A percentile compares a stretch with the other conserved stretches of the same genome.
phyloP scores from a whole-genome alignment of 192 early-diverging fungal species.

The Dispira parvispora region DNA sequence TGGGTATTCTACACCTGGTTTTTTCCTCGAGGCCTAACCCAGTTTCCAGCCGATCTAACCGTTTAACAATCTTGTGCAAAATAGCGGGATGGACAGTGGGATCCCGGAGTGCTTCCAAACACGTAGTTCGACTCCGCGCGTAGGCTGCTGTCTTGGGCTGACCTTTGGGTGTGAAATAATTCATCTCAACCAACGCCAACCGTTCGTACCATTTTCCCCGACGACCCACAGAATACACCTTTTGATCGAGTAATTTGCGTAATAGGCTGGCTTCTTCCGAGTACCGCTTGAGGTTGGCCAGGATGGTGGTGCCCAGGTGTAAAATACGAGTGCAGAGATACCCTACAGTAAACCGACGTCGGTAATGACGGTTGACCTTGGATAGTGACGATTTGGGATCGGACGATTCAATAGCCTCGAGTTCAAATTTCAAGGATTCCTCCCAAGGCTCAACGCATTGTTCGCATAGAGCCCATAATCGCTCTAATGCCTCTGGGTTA shows the following conservation, averaged over 20 bases:
- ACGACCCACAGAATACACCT: slow-evolving; percentile 29
- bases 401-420: no score
- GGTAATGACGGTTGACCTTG: slow-evolving; percentile 18
- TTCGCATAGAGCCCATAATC: not conserved
- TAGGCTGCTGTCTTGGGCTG: not conserved
- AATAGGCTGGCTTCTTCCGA: slow-evolving; percentile 34
- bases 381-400: not conserved
- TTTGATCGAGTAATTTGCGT: slow-evolving; percentile 36
- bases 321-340: slow-evolving; percentile 41
- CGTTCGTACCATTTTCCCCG: slow-evolving; percentile 53
- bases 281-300: slow-evolving; percentile 35
- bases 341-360: slow-evolving; percentile 30
- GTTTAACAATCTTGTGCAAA: slow-evolving; percentile 14
- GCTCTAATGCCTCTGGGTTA: not conserved
- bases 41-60: slow-evolving; percentile 20
- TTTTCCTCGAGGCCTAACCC: slow-evolving; percentile 14
- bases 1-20: not conserved
- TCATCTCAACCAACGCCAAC: slow-evolving; percentile 38
- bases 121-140: slow-evolving; percentile 18
- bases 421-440: not conserved
- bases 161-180: slow-evolving; percentile 25
- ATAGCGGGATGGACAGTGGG: slow-evolving; percentile 30
- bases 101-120: slow-evolving; percentile 41
- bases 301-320: slow-evolving; percentile 28
- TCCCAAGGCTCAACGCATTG: not conserved